Conservation (phyloP, 208 protist species). For the Wallacemonas sp. region DNA sequence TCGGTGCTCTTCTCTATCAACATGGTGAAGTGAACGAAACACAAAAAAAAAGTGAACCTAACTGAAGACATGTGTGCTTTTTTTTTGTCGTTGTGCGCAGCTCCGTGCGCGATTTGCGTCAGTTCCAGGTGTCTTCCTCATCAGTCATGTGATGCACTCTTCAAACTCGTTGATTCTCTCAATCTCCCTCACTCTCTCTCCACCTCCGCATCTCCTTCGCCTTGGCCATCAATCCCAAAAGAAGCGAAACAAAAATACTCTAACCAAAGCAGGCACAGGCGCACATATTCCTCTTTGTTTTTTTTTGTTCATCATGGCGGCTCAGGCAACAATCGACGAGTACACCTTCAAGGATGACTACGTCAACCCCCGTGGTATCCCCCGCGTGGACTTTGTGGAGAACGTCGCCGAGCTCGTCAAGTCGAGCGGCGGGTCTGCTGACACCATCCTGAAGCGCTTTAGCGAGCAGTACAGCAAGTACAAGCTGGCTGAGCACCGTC, state of each 20-base stretch:
- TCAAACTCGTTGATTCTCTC: too few relatives aligned
- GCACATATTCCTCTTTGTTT: not conserved
- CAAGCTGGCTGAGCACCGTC: slow-evolving; percentile 91
- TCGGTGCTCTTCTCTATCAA: not conserved
- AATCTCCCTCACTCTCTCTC: too few relatives aligned
- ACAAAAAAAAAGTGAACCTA: not conserved
- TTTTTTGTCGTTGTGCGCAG: not conserved
- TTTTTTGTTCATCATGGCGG: not conserved
- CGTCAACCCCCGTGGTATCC: slow-evolving; percentile 85
- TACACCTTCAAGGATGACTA: slow-evolving; percentile 89
- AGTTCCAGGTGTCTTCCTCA: too few relatives aligned
- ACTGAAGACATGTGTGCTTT: not conserved
- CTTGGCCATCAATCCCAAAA: too few relatives aligned
- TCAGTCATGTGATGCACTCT: too few relatives aligned
- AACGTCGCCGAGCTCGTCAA: slow-evolving; percentile 81
- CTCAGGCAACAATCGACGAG: slow-evolving; percentile 38
- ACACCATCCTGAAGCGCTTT: slow-evolving; percentile 85
- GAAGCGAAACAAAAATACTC: too few relatives aligned
- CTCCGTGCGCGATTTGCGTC: too few relatives aligned
- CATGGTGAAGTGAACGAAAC: not conserved
- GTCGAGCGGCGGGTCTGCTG: slow-evolving; percentile 68
- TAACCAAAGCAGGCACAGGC: too few relatives aligned
- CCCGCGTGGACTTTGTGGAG: slow-evolving; percentile 82
- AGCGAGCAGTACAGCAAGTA: slow-evolving; percentile 93
- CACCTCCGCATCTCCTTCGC: too few relatives aligned